These are phyloP conservation scores for Amesomyces nigricolor DNA, from an alignment of 2,329 filamentous ascomycete genomes.

Conservation along the genomic window DNA sequence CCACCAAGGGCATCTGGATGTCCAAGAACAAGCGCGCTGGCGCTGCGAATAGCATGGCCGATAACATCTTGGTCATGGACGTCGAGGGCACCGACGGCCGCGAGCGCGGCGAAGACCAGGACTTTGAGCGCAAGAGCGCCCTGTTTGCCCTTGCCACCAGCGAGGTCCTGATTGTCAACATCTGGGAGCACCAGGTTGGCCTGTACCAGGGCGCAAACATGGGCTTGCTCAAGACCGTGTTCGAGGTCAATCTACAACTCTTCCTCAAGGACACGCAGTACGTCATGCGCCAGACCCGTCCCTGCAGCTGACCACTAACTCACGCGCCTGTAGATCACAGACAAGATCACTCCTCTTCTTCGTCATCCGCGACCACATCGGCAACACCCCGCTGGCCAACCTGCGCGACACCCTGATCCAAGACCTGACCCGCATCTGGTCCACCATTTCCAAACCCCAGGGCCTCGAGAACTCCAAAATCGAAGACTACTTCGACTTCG, in stretches of 20 bases:
- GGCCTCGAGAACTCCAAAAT: conserved; percentile 86
- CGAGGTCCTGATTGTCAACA: conserved; percentile 96
- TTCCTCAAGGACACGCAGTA: conserved; percentile 95
- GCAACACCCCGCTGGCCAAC: conserved; percentile 83
- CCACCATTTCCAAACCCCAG: conserved; percentile 81
- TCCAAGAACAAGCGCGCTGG: conserved; percentile 80
- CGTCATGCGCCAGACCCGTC: conserved; percentile 28
- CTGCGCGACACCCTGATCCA: conserved; percentile 85
- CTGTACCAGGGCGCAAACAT: conserved; percentile 98
- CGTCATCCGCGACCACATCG: conserved; percentile 95
- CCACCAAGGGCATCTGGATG: conserved; percentile 99
- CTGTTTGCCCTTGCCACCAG: conserved; percentile 95
- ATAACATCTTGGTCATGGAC: conserved; percentile 99
- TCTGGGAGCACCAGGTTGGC: conserved; percentile 98
- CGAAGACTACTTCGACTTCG: conserved; percentile 98
- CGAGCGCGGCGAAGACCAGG: conserved; percentile 94
- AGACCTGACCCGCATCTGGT: conserved; percentile 89
- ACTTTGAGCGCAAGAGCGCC: conserved; percentile 97
- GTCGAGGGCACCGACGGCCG: conserved; percentile 96
- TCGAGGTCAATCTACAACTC: conserved; percentile 95
- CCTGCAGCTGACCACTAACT: no score
- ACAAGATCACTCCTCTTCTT: conserved; percentile 94
- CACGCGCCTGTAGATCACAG: conserved; percentile 54
- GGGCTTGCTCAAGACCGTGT: conserved; percentile 96
- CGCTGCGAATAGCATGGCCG: conserved; percentile 65